A percentile compares a stretch with the other conserved stretches of the same genome.
Evolutionary conservation across 1,284 basidiomycete species (phyloP).

Genomic region (Ceratobasidium sp.): DNA sequence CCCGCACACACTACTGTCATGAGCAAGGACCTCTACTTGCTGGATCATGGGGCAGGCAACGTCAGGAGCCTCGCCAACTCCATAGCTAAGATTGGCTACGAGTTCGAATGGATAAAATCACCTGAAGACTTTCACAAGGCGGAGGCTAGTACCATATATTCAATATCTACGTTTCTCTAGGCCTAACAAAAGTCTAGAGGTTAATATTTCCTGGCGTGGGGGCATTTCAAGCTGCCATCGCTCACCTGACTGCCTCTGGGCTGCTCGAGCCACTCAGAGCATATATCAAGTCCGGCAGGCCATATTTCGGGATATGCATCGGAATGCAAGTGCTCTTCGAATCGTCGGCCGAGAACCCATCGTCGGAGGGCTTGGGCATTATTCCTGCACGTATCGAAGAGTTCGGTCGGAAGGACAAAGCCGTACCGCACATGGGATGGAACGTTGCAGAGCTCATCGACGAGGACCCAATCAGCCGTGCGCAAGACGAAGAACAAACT

Average conservation of each 20-base stretch:
- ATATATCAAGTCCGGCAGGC: constrained; percentile 91
- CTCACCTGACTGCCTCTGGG: constrained; percentile 79
- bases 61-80: constrained; percentile 96
- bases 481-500: constrained; percentile 51
- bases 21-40: constrained; percentile 74
- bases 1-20: not conserved
- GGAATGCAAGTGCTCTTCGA: constrained; percentile 96
- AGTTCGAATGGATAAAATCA: constrained; percentile 90
- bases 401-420: constrained; percentile 78
- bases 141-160: constrained; percentile 73
- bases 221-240: constrained; percentile 90
- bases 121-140: constrained; percentile 91
- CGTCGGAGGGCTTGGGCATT: constrained; percentile 74
- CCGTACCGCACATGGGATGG: constrained; percentile 99
- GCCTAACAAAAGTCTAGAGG: constrained; percentile 67
- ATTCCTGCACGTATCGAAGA: constrained; percentile 77
- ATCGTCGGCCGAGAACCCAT: constrained; percentile 81
- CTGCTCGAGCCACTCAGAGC: constrained; percentile 83
- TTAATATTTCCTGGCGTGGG: constrained; percentile 99
- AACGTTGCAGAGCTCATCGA: constrained; percentile 77
- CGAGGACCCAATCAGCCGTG: constrained; percentile 60
- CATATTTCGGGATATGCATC: constrained; percentile 98
- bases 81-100: constrained; percentile 86
- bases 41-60: constrained; percentile 97
- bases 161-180: not conserved